Base-by-base conservation (phyloP, 1,139 yeast genomes). In the Pichiaceae sp. region DNA sequence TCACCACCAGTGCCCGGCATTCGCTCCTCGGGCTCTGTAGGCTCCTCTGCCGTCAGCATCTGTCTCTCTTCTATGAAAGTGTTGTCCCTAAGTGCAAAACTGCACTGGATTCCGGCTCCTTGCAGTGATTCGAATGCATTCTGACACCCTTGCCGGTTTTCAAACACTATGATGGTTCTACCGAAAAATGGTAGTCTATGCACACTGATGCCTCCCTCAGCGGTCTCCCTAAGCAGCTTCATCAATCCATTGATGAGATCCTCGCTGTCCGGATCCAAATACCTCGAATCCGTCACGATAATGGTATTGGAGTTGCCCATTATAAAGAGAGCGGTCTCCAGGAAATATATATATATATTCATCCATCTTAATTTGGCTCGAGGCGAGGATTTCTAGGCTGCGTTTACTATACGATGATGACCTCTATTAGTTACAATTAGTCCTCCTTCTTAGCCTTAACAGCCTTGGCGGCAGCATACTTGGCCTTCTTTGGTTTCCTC, bases 121-220 rank as follows among this genome's bases (percentile, higher is more conserved):
- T 35, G 33, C 12, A 59, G 34, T 8, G 47, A 30, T 5, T 45
- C 30, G 33, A 44, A 44, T 3, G 52, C 42, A 11, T 35, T 21
- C 9, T 32, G 29, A 2, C 59, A 44, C 1, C 48, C 35, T 15
- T 38, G 42, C 1, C 41, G 28, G 3, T 44, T 31, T 21, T 50
- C 47, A 34, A 58, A 59, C 3, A 56, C 50, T 5, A 59, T 17
- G 4, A 59, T 19, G 16, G 57, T 37, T 36, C 63, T 42, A n/a
- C 45, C 41, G 27, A 59, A 49, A 2, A 53, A 45, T 16, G 44
- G 49, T 17, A 60, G 42, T 18, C 45, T 52, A 14, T 54, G 36
- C 5, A 55, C 42, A 17, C 53, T 49, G 20, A 57, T 44, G 25
- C 48, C 48, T 9, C 35, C 35, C 15, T 38, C 29, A 6, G 42